Conservation (phyloP, 768 basidiomycete species). For the Boletus rex-veris region DNA sequence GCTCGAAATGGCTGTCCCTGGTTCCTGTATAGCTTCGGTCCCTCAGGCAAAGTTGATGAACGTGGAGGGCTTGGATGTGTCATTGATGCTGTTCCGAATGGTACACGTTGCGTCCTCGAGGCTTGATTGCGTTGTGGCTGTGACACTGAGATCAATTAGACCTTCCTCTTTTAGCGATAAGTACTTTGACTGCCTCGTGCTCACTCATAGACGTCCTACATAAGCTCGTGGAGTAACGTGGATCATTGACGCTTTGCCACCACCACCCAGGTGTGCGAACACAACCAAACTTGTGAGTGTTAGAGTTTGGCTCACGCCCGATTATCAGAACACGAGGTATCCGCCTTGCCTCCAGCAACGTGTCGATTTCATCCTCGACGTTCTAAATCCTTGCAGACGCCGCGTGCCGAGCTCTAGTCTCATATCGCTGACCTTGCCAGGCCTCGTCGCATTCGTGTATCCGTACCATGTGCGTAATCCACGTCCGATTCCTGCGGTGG, state of each 20-base stretch:
- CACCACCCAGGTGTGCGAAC: conserved; percentile 4
- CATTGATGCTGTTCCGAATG: neutral
- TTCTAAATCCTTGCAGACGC: conserved; percentile 2
- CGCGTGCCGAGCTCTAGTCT: conserved; percentile 3
- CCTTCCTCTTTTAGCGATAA: neutral
- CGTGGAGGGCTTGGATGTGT: neutral
- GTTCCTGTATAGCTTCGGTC: neutral
- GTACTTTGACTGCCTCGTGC: conserved; percentile 4
- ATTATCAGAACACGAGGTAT: conserved; percentile 18
- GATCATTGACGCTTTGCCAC: neutral
- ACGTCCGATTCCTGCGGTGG: neutral
- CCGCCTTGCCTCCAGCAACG: conserved; percentile 4
- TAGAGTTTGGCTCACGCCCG: conserved; percentile 1
- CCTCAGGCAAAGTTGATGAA: neutral
- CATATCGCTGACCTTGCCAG: neutral
- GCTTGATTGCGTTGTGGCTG: conserved; percentile 19
- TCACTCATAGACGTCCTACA: neutral
- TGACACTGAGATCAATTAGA: neutral
- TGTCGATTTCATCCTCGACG: neutral
- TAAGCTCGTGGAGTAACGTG: conserved; percentile 2
- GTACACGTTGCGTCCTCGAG: conserved; percentile 24
- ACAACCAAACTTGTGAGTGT: neutral
- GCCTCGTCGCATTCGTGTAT: neutral
- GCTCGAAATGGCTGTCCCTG: neutral
- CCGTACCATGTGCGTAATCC: conserved; percentile 15